Evolutionary conservation across 2,329 filamentous ascomycete genomes (phyloP).

Genomic region (Huntiella decipiens): DNA sequence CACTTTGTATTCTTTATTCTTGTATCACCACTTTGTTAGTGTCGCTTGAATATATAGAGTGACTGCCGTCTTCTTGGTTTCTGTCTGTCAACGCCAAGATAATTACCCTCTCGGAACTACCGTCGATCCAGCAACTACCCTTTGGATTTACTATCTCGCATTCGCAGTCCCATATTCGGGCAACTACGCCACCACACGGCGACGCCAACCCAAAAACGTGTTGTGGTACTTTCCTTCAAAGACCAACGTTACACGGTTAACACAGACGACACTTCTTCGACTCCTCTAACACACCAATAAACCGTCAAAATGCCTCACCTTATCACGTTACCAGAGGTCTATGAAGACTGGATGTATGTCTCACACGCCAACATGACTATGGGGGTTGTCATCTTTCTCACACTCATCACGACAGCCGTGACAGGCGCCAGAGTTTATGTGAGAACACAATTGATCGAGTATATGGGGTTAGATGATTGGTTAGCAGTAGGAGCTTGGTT

Average conservation of each 20-base stretch:
- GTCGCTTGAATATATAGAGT: too few relatives aligned
- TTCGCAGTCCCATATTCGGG: too few relatives aligned
- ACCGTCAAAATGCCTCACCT: conserved; percentile 2
- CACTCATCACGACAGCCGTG: conserved; percentile 13
- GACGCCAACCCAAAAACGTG: too few relatives aligned
- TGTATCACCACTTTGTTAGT: too few relatives aligned
- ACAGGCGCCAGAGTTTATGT: conserved; percentile 17
- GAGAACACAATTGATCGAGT: conserved; percentile 14
- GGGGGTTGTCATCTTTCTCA: conserved; percentile 15
- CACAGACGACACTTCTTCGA: too few relatives aligned
- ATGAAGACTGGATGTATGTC: conserved; percentile 4
- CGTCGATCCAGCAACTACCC: too few relatives aligned
- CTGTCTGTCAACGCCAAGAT: too few relatives aligned
- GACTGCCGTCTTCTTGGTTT: too few relatives aligned
- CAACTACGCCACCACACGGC: too few relatives aligned
- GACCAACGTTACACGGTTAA: background rate
- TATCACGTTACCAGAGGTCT: background rate
- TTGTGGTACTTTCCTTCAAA: background rate
- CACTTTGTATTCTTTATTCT: too few relatives aligned
- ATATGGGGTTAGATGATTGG: conserved; percentile 16
- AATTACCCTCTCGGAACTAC: too few relatives aligned
- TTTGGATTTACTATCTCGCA: too few relatives aligned
- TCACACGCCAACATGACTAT: conserved; percentile 12
- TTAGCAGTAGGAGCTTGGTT: conserved; percentile 15
- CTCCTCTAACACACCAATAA: background rate